Conservation (phyloP, 2,329 filamentous ascomycete genomes). For the Hansfordia pulvinata region DNA sequence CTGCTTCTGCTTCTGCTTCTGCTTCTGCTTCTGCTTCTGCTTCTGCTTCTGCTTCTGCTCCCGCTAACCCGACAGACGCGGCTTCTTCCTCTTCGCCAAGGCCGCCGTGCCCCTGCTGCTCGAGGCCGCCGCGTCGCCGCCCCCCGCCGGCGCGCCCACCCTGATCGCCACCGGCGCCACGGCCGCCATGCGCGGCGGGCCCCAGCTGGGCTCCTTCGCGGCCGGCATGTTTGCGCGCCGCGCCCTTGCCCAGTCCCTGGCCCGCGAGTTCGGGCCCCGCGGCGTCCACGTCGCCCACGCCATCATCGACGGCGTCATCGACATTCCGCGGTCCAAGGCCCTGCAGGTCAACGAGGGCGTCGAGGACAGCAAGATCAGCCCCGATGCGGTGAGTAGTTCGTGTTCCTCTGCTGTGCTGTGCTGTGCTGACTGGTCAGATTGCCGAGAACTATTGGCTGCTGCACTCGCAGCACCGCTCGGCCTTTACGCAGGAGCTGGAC, state of each 20-base stretch:
- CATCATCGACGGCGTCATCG: conserved; percentile 64
- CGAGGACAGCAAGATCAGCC: conserved; percentile 42
- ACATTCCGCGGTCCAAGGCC: conserved; percentile 52
- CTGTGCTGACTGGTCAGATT: conserved; percentile 32
- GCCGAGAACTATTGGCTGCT: conserved; percentile 64
- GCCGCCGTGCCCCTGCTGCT: conserved; percentile 51
- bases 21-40: background rate
- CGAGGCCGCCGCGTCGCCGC: conserved; percentile 30
- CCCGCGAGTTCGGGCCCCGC: conserved; percentile 60
- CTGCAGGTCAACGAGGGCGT: conserved; percentile 17
- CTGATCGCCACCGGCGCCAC: conserved; percentile 68
- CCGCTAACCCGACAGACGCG: conserved; percentile 24
- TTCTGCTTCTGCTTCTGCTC: background rate
- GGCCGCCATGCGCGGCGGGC: conserved; percentile 53
- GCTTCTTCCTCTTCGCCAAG: conserved; percentile 59
- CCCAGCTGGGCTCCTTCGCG: conserved; percentile 50
- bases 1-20: no score
- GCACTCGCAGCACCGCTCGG: conserved; percentile 56
- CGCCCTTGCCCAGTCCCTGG: conserved; percentile 52
- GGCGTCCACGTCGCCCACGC: conserved; percentile 64
- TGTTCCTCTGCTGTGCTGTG: background rate
- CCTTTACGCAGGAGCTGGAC: conserved; percentile 62
- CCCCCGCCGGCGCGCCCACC: conserved; percentile 48
- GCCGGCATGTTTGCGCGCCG: conserved; percentile 58
- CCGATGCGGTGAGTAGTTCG: conserved; percentile 44